Conservation (phyloP, 768 basidiomycete genomes). For the Trametes punicea region DNA sequence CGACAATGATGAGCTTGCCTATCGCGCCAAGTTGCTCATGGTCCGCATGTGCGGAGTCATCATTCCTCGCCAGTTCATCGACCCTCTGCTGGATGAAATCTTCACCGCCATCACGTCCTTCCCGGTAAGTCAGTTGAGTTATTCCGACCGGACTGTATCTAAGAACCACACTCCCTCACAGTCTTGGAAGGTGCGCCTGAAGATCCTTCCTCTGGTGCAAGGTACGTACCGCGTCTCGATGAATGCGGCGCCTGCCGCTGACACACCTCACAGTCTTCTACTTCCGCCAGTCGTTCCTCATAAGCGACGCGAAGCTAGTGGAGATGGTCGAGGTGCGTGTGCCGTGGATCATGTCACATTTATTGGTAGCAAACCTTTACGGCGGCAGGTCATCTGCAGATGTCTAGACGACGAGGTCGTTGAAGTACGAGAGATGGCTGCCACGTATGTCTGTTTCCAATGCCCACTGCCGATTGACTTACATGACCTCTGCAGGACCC, state of each 20-base stretch:
- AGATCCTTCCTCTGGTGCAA: slow-evolving; percentile 83
- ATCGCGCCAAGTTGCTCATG: slow-evolving; percentile 63
- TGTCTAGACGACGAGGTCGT: slow-evolving; percentile 85
- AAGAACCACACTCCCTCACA: slow-evolving; percentile 27
- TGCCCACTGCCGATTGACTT: neutral
- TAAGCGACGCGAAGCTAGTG: slow-evolving; percentile 70
- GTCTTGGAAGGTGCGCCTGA: slow-evolving; percentile 88
- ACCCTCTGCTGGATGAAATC: slow-evolving; percentile 65
- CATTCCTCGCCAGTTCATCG: slow-evolving; percentile 66
- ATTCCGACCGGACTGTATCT: neutral
- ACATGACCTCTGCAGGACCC: slow-evolving; percentile 42
- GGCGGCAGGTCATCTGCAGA: slow-evolving; percentile 77
- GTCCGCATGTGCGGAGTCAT: slow-evolving; percentile 85
- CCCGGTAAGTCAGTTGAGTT: slow-evolving; percentile 45
- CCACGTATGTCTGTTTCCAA: slow-evolving; percentile 50
- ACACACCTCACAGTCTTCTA: slow-evolving; percentile 60
- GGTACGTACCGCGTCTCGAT: slow-evolving; percentile 35
- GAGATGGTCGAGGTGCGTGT: slow-evolving; percentile 72
- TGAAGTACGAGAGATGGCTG: slow-evolving; percentile 89
- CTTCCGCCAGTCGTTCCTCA: slow-evolving; percentile 83
- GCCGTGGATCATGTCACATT: no score
- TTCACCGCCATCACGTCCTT: slow-evolving; percentile 76
- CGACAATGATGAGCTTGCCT: slow-evolving; percentile 69
- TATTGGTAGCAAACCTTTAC: no score
- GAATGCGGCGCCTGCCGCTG: neutral